Base-by-base conservation (phyloP, 495 filamentous ascomycete species). In the Tuber microsphaerosporum region DNA sequence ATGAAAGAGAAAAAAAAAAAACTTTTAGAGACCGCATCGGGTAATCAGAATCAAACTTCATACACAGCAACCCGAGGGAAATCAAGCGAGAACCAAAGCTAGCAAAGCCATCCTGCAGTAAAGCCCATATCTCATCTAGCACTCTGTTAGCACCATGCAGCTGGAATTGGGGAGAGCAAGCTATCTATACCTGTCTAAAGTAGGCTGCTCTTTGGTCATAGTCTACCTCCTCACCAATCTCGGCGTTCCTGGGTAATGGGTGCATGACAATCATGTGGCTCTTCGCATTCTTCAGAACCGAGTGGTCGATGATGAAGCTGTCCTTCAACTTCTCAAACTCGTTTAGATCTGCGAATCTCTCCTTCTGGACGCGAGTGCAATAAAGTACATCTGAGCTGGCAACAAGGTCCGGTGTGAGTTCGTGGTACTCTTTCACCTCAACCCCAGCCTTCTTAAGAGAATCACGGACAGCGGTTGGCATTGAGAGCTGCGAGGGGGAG, bases 21-120 rank as follows among this genome's bases (percentile, higher is more conserved):
- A 22, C n/a, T 71, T 45, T 43, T n/a, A 41, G 43, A 19, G 5
- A n/a, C 41, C 34, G 16, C 70, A 12, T 65, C n/a, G 10, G 61
- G 17, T 20, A 26, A 51, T 71, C n/a, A 22, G n/a, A 44, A 69
- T 71, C 43, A 26, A 6, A 19, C 1, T 26, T 14, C 70, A 43
- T 20, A 26, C 39, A 42, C 42, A 68, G 12, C 17, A 51, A 42
- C 39, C 39, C n/a, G 4, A 19, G 26, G 37, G 17, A 16, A 39
- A 16, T 79, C 61, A 82, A 20, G 91, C 90, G 91, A 99, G 89
- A 82, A 98, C 91, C 83, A 99, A 85, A 75, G 95, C 95, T 82
- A 99, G 87, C 85, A 99, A 86, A 72, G 95, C 95, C 94, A 99
- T 99, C 77, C 95, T 91, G 84, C 92, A 95, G 87, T 97, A 98